Conservation (phyloP, 306 rosid species). For the Boehmeria nivea region DNA sequence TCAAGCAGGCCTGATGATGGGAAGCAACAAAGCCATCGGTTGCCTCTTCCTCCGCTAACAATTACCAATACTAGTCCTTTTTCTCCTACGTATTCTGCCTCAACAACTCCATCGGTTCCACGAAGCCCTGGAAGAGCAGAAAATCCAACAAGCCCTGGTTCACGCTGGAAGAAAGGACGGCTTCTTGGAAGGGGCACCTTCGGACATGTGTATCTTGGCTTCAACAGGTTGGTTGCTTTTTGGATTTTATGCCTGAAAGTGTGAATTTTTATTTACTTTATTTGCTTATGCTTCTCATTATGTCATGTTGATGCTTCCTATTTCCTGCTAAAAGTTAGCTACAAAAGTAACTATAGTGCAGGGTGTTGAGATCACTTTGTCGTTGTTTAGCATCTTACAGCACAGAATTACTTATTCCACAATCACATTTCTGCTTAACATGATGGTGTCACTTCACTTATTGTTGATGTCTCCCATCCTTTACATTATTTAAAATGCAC, state of each 20-base stretch:
- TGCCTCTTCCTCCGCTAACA: constrained; percentile 87
- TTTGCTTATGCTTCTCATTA: constrained; percentile 13
- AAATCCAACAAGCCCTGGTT: constrained; percentile 65
- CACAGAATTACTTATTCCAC: no score
- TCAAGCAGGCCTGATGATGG: constrained; percentile 64
- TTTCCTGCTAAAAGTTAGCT: no score
- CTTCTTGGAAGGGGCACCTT: constrained; percentile 89
- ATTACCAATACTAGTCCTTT: constrained; percentile 53
- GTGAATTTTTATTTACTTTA: not conserved
- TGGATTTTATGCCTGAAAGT: not conserved
- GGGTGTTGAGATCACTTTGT: no score
- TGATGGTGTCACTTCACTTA: no score
- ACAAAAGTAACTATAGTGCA: no score
- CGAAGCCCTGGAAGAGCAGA: constrained; percentile 96
- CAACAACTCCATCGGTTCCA: constrained; percentile 85
- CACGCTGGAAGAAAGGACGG: constrained; percentile 93
- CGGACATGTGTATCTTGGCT: constrained; percentile 93
- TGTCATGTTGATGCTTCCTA: constrained; percentile 4
- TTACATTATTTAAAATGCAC: not conserved
- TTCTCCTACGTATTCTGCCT: constrained; percentile 85
- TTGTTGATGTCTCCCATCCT: constrained; percentile 1
- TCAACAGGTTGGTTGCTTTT: constrained; percentile 53
- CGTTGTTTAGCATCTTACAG: no score
- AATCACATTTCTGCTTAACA: no score
- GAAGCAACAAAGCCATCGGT: constrained; percentile 78